A percentile compares a stretch with the other conserved stretches of the same genome.
Evolutionary conservation across 441 rosid genomes (phyloP).

Genomic region (Brassica balearica): DNA sequence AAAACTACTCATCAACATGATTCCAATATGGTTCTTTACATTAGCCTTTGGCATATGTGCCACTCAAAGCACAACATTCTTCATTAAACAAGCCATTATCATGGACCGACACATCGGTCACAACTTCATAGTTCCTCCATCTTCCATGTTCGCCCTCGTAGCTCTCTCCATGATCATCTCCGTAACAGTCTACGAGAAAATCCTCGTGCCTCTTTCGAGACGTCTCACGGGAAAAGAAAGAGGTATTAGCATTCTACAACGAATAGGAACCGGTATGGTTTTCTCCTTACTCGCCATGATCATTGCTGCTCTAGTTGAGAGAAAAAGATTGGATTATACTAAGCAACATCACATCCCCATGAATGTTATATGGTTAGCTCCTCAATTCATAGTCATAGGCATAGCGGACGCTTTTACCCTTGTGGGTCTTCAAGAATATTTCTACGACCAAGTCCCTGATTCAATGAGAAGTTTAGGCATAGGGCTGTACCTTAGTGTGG

Average conservation of each 20-base stretch:
- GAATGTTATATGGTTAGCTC: slow-evolving; percentile 78
- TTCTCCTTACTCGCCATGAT: slow-evolving; percentile 72
- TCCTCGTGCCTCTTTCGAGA: slow-evolving; percentile 63
- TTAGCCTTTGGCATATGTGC: slow-evolving; percentile 78
- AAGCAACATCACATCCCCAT: slow-evolving; percentile 55
- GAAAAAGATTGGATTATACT: slow-evolving; percentile 57
- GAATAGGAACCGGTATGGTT: slow-evolving; percentile 89
- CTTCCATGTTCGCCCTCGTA: slow-evolving; percentile 63
- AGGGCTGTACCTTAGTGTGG: slow-evolving; percentile 76
- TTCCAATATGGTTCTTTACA: slow-evolving; percentile 81
- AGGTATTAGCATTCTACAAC: slow-evolving; percentile 81
- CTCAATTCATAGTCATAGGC: slow-evolving; percentile 70
- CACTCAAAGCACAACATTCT: slow-evolving; percentile 81
- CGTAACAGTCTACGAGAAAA: slow-evolving; percentile 67
- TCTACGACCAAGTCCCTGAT: slow-evolving; percentile 91
- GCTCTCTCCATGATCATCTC: slow-evolving; percentile 73
- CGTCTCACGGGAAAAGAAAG: slow-evolving; percentile 68
- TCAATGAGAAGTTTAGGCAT: slow-evolving; percentile 89
- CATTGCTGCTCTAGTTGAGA: slow-evolving; percentile 77
- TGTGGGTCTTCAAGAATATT: slow-evolving; percentile 86
- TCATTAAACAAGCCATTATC: slow-evolving; percentile 76
- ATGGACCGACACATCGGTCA: slow-evolving; percentile 61
- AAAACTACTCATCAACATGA: slow-evolving; percentile 82
- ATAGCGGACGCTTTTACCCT: slow-evolving; percentile 75
- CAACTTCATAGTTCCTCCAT: slow-evolving; percentile 69